These are phyloP conservation scores for Secale cereale DNA, from an alignment of 176 grass and related monocot species.

Conservation along the genomic window DNA sequence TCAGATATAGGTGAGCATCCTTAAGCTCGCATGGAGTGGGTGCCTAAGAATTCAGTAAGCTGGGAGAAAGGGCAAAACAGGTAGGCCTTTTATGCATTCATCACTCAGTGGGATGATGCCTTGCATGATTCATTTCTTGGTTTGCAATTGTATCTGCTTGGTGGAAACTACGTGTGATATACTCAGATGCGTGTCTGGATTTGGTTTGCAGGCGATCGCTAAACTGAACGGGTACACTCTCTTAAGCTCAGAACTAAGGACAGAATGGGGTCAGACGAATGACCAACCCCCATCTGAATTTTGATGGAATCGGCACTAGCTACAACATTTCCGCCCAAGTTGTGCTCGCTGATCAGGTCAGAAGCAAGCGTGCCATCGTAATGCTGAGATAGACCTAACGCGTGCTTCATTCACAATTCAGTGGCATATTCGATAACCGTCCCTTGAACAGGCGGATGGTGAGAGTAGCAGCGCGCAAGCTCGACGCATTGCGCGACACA, in stretches of 20 bases:
- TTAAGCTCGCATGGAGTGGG: neutral
- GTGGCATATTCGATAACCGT: neutral
- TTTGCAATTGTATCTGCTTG: neutral
- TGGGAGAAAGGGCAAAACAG: neutral
- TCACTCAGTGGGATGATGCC: neutral
- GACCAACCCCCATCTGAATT: neutral
- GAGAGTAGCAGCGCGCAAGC: neutral
- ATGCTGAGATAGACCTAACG: neutral
- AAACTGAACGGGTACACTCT: neutral
- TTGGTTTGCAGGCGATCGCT: neutral
- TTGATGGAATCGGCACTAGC: neutral
- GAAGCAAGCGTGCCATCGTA: neutral
- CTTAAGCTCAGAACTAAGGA: neutral
- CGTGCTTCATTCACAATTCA: neutral
- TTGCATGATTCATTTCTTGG: neutral
- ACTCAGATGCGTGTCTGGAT: neutral
- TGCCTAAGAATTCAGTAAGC: neutral
- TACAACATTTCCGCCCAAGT: neutral
- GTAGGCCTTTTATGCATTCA: neutral
- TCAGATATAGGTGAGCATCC: neutral
- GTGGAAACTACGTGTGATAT: neutral
- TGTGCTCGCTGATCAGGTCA: neutral
- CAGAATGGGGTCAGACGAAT: neutral
- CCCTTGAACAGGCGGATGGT: too few relatives aligned
- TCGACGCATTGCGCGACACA: neutral